These are phyloP conservation scores for Kazachstania martiniae DNA, from an alignment of 805 yeast genomes.

Conservation along the genomic window DNA sequence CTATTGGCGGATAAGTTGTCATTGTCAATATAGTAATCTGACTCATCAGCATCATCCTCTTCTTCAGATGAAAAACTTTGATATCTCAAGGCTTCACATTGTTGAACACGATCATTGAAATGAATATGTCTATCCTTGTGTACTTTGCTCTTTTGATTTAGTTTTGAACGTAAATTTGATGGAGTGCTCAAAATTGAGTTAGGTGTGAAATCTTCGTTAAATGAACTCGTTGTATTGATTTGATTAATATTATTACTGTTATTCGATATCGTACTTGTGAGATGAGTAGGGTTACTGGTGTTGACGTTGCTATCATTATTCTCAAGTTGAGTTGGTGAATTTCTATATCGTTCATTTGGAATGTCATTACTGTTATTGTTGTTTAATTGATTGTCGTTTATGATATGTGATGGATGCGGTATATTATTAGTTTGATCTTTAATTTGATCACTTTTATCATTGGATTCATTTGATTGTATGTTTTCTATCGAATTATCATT, in stretches of 20 bases:
- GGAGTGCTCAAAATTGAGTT: background rate
- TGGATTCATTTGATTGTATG: background rate
- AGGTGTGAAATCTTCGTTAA: background rate
- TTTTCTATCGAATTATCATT: background rate
- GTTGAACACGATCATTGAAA: constrained; percentile 89
- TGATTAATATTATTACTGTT: background rate
- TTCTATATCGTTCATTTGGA: too few relatives aligned
- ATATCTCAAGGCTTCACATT: constrained; percentile 64
- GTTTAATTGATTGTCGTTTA: background rate
- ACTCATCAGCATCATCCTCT: constrained; percentile 21
- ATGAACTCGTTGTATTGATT: background rate
- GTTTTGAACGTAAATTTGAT: background rate
- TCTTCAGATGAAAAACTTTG: constrained; percentile 12
- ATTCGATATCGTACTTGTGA: background rate
- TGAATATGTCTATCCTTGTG: constrained; percentile 54
- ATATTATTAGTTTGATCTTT: too few relatives aligned
- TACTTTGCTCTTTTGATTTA: background rate
- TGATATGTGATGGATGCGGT: too few relatives aligned
- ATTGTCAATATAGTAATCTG: background rate
- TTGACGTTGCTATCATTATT: background rate
- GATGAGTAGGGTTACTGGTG: background rate
- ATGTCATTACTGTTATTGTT: background rate
- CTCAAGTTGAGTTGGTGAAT: too few relatives aligned
- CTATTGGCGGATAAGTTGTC: too few relatives aligned
- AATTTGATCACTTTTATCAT: too few relatives aligned